phyloP scores from a whole-genome alignment of 108 stramenopile species.

The Parmales sp. region DNA sequence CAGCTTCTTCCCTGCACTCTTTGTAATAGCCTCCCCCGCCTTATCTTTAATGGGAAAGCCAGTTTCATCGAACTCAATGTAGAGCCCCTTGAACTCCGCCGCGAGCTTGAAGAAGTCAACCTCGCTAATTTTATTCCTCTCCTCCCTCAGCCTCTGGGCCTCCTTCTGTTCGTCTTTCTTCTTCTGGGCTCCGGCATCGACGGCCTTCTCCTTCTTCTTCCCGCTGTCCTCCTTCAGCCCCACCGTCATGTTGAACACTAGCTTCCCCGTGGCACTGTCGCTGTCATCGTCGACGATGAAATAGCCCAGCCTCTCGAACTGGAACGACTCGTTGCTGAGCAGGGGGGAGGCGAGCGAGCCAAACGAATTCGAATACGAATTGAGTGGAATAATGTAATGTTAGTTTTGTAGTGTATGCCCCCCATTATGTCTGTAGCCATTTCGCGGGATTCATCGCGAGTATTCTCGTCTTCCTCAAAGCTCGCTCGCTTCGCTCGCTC shows the following conservation, averaged over 20 bases:
- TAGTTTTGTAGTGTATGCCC: too few species aligned
- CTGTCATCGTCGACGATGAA: slow-evolving; percentile 90
- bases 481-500: too few species aligned
- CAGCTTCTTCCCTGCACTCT: slow-evolving; percentile 83
- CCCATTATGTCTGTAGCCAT: too few species aligned
- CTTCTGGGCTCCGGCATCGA: slow-evolving; percentile 13
- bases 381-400: too few species aligned
- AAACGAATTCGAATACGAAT: too few species aligned
- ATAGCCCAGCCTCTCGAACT: slow-evolving; percentile 94
- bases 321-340: slow-evolving; percentile 64
- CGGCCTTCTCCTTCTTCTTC: slow-evolving; percentile 14
- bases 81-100: slow-evolving; percentile 63
- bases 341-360: too few species aligned
- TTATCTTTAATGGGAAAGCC: slow-evolving; percentile 79
- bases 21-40: slow-evolving; percentile 76
- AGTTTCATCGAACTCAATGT: slow-evolving; percentile 62
- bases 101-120: slow-evolving; percentile 52
- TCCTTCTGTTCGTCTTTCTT: slow-evolving; percentile 42
- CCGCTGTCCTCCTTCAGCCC: slow-evolving; percentile 68
- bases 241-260: slow-evolving; percentile 93
- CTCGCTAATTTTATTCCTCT: slow-evolving; percentile 53
- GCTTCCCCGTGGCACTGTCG: slow-evolving; percentile 35
- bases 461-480: too few species aligned
- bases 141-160: slow-evolving; percentile 42
- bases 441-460: too few species aligned